phyloP scores from a whole-genome alignment of 805 yeast genomes.

The Hanseniaspora taiwanica region DNA sequence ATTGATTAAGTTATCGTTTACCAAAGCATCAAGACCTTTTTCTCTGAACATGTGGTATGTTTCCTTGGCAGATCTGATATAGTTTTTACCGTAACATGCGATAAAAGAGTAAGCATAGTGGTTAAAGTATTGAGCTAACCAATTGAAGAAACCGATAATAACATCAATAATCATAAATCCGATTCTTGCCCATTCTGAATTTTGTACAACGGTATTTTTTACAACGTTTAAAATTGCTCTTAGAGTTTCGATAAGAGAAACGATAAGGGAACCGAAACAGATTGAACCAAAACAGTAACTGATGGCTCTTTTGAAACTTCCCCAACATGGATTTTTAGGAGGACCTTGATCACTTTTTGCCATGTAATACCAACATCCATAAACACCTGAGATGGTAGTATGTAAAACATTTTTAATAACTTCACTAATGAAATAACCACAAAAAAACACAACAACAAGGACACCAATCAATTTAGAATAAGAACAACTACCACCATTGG shows the following conservation, averaged over 20 bases:
- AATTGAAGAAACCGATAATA: constrained; percentile 51
- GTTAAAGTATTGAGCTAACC: constrained; percentile 77
- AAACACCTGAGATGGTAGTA: constrained; percentile 69
- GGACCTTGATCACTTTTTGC: constrained; percentile 62
- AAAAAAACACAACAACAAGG: constrained; percentile 61
- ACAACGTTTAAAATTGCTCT: constrained; percentile 34
- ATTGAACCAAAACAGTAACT: constrained; percentile 85
- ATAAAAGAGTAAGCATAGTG: constrained; percentile 81
- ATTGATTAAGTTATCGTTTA: constrained; percentile 72
- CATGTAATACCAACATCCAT: constrained; percentile 85
- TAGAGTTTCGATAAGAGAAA: constrained; percentile 56
- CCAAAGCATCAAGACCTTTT: constrained; percentile 74
- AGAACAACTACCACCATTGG: constrained; percentile 41
- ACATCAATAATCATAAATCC: constrained; percentile 42
- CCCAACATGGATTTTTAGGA: constrained; percentile 68
- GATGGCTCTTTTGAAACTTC: constrained; percentile 67
- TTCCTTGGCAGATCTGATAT: constrained; percentile 63
- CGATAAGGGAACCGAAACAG: constrained; percentile 70
- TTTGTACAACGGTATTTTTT: constrained; percentile 35
- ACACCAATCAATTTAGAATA: constrained; percentile 52
- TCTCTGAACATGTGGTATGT: constrained; percentile 66
- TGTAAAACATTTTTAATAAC: constrained; percentile 72
- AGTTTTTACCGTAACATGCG: constrained; percentile 76
- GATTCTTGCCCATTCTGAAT: constrained; percentile 36
- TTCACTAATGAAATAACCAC: constrained; percentile 75